Conservation (phyloP, 441 rosid genomes). For the Populus hybrid region DNA sequence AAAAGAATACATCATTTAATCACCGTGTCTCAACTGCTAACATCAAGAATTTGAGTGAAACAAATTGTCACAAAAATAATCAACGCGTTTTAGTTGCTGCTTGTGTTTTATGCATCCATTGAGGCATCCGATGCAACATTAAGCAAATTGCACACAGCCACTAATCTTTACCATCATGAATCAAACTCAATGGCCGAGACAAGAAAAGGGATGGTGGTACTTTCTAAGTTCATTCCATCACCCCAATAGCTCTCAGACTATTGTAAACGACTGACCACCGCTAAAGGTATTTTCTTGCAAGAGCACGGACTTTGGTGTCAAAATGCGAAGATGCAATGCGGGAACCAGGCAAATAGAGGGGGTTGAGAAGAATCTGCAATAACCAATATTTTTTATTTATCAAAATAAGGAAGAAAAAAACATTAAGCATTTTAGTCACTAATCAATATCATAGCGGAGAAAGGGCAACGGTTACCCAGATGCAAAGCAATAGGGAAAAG, state of each 20-base stretch:
- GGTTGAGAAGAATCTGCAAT: slow-evolving; percentile 88
- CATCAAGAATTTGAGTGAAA: neutral
- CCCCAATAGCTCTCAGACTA: neutral
- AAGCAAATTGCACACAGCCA: neutral
- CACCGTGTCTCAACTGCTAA: neutral
- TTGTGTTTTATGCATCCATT: neutral
- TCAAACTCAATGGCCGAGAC: neutral
- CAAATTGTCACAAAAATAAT: neutral
- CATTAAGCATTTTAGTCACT: neutral
- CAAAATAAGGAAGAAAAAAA: neutral
- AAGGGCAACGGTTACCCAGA: neutral
- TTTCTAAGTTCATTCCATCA: neutral
- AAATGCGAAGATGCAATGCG: slow-evolving; percentile 86
- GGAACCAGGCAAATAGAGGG: slow-evolving; percentile 88
- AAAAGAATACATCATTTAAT: neutral
- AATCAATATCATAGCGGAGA: neutral
- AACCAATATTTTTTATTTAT: neutral
- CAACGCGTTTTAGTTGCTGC: neutral
- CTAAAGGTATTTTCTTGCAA: slow-evolving; percentile 84
- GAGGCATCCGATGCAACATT: neutral
- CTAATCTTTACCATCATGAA: neutral
- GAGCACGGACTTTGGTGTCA: slow-evolving; percentile 89
- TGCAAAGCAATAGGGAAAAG: neutral
- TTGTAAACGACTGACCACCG: neutral
- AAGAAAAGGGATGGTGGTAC: neutral